phyloP scores from a whole-genome alignment of 2,329 filamentous ascomycete species.

The Xylaria sp. region DNA sequence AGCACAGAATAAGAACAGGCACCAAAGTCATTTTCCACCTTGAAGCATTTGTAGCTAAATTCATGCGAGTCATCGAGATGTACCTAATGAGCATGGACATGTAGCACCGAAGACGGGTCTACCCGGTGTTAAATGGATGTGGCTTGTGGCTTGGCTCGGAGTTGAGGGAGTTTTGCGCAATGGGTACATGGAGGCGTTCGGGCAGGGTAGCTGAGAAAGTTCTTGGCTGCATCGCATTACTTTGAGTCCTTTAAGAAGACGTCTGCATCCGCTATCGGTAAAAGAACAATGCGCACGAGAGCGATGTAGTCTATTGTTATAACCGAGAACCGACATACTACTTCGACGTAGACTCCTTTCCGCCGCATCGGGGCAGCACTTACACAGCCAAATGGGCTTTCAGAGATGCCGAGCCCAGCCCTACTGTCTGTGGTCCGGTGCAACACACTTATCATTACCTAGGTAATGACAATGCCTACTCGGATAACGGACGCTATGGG shows the following conservation, averaged over 20 bases:
- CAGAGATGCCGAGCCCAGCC: slow-evolving; percentile 11
- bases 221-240: slow-evolving; percentile 13
- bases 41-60: slow-evolving; percentile 98
- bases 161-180: slow-evolving; percentile 36
- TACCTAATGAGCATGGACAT: slow-evolving; percentile 87
- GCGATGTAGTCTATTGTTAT: slow-evolving; percentile 10
- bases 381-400: slow-evolving; percentile 12
- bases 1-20: slow-evolving; percentile 91
- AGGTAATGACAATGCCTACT: slow-evolving; percentile 10
- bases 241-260: neutral
- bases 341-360: slow-evolving; percentile 17
- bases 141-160: slow-evolving; percentile 31
- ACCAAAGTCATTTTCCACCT: slow-evolving; percentile 98
- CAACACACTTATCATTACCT: slow-evolving; percentile 12
- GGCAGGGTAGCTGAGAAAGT: neutral
- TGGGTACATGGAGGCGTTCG: slow-evolving; percentile 5
- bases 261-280: slow-evolving; percentile 31
- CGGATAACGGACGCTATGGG: slow-evolving; percentile 16
- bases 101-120: slow-evolving; percentile 49
- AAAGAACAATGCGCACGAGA: slow-evolving; percentile 4
- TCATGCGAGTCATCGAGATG: slow-evolving; percentile 96
- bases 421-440: slow-evolving; percentile 8
- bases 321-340: slow-evolving; percentile 29
- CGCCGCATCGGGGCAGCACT: slow-evolving; percentile 26
- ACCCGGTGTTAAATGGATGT: slow-evolving; percentile 16